Percentiles rank a stretch among this genome's conserved stretches.
phyloP scores from a whole-genome alignment of 2,329 filamentous ascomycete genomes.

The Verticillium alfalfae region DNA sequence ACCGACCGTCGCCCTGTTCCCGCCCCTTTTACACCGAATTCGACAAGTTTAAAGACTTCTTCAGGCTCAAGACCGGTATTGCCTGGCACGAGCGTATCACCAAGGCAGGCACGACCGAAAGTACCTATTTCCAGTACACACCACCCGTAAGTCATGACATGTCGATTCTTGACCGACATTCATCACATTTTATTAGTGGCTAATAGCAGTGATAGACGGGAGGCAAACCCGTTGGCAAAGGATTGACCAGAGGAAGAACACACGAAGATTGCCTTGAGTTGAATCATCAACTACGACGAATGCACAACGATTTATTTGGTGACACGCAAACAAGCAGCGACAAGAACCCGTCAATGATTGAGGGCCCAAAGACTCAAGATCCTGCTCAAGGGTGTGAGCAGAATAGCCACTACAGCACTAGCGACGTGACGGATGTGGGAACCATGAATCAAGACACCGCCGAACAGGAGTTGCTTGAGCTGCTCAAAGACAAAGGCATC shows the following conservation, averaged over 20 bases:
- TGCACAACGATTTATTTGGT: conserved; percentile 6
- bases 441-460: background rate
- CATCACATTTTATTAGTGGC: background rate
- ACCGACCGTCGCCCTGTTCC: conserved; percentile 30
- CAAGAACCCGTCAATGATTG: background rate
- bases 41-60: conserved; percentile 49
- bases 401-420: background rate
- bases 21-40: conserved; percentile 38
- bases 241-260: background rate
- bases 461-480: background rate
- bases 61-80: conserved; percentile 50
- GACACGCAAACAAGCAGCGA: background rate
- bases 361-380: background rate
- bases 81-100: conserved; percentile 52
- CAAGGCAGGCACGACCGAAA: conserved; percentile 22
- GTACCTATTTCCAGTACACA: conserved; percentile 34
- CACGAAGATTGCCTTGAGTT: conserved; percentile 1
- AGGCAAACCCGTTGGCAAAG: conserved; percentile 7
- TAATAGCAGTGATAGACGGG: conserved; percentile 1
- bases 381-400: background rate
- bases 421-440: background rate
- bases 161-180: background rate
- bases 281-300: conserved; percentile 3
- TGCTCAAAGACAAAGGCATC: background rate
- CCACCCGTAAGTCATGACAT: conserved; percentile 34